Conservation (phyloP, 2,329 filamentous ascomycete species). For the Xylariaceae sp. region DNA sequence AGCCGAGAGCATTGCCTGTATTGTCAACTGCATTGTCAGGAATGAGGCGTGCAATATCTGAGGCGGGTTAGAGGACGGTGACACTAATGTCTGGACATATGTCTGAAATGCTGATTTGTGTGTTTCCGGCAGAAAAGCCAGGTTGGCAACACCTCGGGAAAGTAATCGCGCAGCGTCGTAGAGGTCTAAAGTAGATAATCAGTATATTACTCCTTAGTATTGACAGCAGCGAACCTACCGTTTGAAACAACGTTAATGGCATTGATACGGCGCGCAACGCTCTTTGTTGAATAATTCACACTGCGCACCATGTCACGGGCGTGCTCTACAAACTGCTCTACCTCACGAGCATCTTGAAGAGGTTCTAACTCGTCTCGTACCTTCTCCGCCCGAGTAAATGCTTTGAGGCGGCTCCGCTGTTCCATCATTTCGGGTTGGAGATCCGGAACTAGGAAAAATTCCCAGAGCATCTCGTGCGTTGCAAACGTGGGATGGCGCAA, state of each 20-base stretch:
- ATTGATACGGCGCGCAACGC: slow-evolving; percentile 75
- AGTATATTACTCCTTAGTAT: neutral
- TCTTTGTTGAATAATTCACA: slow-evolving; percentile 78
- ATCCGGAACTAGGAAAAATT: slow-evolving; percentile 96
- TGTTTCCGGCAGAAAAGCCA: slow-evolving; percentile 63
- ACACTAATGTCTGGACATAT: slow-evolving; percentile 63
- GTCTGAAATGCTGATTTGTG: slow-evolving; percentile 69
- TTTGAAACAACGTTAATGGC: slow-evolving; percentile 61
- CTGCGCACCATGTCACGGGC: slow-evolving; percentile 84
- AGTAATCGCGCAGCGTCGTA: slow-evolving; percentile 60
- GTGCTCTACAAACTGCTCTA: slow-evolving; percentile 88
- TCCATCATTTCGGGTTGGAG: slow-evolving; percentile 87
- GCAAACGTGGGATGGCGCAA: slow-evolving; percentile 87
- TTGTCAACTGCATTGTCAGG: slow-evolving; percentile 76
- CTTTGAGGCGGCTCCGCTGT: slow-evolving; percentile 81
- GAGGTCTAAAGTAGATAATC: slow-evolving; percentile 50
- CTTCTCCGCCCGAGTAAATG: slow-evolving; percentile 75
- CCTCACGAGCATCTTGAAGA: slow-evolving; percentile 76
- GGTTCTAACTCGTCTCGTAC: slow-evolving; percentile 87
- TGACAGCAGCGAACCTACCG: slow-evolving; percentile 41
- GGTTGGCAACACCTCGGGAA: slow-evolving; percentile 47
- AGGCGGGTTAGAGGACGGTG: slow-evolving; percentile 69
- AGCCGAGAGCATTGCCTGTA: slow-evolving; percentile 74
- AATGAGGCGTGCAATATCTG: slow-evolving; percentile 71
- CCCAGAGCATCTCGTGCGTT: slow-evolving; percentile 97